Conservation (phyloP, 495 filamentous ascomycete species). For the Thermochaetoides thermophila region DNA sequence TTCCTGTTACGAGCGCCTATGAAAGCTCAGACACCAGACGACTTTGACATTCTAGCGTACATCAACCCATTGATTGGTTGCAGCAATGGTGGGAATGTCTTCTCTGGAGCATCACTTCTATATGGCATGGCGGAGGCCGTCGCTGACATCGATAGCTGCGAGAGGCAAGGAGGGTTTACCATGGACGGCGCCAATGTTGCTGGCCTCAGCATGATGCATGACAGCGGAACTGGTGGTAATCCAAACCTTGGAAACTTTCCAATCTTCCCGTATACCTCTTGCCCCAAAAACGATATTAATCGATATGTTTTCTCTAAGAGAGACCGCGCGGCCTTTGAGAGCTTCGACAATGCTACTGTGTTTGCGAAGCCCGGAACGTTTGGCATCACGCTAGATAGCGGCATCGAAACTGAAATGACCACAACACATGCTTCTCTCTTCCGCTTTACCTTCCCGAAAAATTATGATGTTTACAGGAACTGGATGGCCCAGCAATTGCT, state of each 20-base stretch:
- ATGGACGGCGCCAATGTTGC: constrained; percentile 44
- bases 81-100: constrained; percentile 55
- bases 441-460: constrained; percentile 48
- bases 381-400: constrained; percentile 40
- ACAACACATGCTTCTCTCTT: constrained; percentile 50
- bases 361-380: constrained; percentile 56
- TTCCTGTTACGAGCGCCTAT: too few relatives aligned
- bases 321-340: constrained; percentile 16
- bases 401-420: constrained; percentile 55
- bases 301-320: constrained; percentile 47
- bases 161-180: constrained; percentile 60
- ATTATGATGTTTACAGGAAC: too few relatives aligned
- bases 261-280: constrained; percentile 51
- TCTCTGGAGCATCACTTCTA: constrained; percentile 57
- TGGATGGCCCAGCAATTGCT: constrained; percentile 40
- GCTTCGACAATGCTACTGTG: constrained; percentile 35
- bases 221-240: constrained; percentile 55
- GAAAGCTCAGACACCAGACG: too few relatives aligned
- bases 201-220: constrained; percentile 56
- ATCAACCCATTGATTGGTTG: constrained; percentile 46
- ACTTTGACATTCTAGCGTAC: constrained; percentile 25
- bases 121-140: constrained; percentile 71
- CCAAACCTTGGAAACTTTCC: constrained; percentile 63
- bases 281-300: constrained; percentile 48
- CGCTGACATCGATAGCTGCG: constrained; percentile 48